A percentile compares a stretch with the other conserved stretches of the same genome.
These are phyloP conservation scores for Achlya hypogyna DNA, from an alignment of 352 stramenopile species.

Conservation along the genomic window DNA sequence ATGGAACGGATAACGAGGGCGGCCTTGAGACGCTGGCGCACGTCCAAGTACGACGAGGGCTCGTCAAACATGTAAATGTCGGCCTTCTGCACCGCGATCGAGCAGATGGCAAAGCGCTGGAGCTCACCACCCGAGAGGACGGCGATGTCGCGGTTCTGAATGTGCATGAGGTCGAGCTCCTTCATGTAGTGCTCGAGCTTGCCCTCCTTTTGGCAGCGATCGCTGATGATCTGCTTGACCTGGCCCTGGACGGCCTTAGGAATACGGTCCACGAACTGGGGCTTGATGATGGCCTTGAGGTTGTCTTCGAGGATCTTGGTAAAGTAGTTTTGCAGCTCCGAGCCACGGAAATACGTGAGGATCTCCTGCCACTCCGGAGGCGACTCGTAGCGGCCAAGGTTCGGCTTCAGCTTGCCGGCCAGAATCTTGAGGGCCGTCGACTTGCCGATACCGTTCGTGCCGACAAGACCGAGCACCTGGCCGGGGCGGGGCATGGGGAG, in stretches of 20 bases:
- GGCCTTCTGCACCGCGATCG: conserved; percentile 90
- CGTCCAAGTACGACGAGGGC: conserved; percentile 98
- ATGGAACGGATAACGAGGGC: conserved; percentile 97
- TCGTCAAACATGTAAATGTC: conserved; percentile 99
- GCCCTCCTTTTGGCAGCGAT: conserved; percentile 88
- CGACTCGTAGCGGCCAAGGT: conserved; percentile 94
- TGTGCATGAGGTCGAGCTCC: conserved; percentile 94
- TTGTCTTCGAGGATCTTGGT: conserved; percentile 98
- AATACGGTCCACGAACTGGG: conserved; percentile 99
- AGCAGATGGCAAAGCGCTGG: conserved; percentile 98
- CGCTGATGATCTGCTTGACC: conserved; percentile 89
- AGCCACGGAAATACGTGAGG: conserved; percentile 96
- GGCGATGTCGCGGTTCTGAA: conserved; percentile 90
- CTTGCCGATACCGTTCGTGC: conserved; percentile 99
- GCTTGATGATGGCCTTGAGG: conserved; percentile 99
- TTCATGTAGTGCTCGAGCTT: conserved; percentile 78
- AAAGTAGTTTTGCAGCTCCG: conserved; percentile 99
- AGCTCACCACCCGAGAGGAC: conserved; percentile 97
- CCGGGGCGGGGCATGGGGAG: conserved; percentile 97
- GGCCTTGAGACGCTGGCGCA: conserved; percentile 98
- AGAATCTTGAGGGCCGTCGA: conserved; percentile 99
- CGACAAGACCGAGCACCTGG: conserved; percentile 98
- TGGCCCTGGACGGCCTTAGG: conserved; percentile 93
- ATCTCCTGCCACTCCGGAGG: conserved; percentile 99
- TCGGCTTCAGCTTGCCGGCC: conserved; percentile 98